Percentiles rank a stretch among this genome's conserved stretches.
Conservation (phyloP, 495 filamentous ascomycete species). For the Neurospora pannonica region DNA sequence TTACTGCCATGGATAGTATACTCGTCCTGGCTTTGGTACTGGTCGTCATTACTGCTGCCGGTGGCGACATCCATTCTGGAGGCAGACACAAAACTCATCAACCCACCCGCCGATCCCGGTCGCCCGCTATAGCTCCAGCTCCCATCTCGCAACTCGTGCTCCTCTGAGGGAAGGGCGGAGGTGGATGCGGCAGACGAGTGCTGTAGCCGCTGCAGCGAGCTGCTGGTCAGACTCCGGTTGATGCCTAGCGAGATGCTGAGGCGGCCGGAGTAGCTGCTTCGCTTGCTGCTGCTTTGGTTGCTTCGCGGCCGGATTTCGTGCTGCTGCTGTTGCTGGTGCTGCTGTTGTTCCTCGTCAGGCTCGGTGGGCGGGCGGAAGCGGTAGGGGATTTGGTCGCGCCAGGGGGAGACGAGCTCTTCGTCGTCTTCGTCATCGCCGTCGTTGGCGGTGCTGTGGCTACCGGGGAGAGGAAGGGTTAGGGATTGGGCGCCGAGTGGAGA, state of each 20-base stretch:
- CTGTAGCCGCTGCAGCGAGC: not conserved
- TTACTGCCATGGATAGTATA: not conserved
- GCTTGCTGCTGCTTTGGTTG: not conserved
- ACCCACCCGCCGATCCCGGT: not conserved
- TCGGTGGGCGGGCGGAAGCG: not conserved
- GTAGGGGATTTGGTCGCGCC: not conserved
- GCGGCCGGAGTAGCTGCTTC: not conserved
- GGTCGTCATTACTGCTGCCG: not conserved
- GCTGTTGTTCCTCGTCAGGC: not conserved
- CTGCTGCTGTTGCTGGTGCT: not conserved
- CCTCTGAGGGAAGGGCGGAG: not conserved
- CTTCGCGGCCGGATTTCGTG: not conserved
- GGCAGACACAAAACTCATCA: not conserved
- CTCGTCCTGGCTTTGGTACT: not conserved
- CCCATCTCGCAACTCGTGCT: not conserved
- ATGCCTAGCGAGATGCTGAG: not conserved
- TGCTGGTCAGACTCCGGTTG: not conserved
- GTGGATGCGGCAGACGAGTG: not conserved
- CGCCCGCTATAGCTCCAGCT: not conserved
- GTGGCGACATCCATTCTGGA: not conserved
- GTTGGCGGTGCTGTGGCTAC: not conserved
- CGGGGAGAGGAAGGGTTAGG: not conserved
- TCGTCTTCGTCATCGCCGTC: conserved; percentile 17
- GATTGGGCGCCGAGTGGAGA: not conserved
- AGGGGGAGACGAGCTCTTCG: conserved; percentile 11